Conservation (phyloP, 345 rosid genomes). For the Toxicodendron radicans region DNA sequence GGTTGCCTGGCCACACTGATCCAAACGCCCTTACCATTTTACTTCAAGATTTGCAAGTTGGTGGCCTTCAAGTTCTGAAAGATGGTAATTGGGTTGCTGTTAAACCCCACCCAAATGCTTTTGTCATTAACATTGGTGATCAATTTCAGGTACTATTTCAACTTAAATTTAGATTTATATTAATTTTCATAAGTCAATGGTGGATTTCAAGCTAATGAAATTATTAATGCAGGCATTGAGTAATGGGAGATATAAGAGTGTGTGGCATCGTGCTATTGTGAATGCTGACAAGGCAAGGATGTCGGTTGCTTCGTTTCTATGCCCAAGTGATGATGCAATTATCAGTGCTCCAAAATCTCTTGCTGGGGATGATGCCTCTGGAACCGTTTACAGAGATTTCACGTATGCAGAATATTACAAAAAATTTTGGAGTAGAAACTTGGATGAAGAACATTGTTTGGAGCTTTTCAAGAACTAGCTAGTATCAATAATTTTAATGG, state of each 20-base stretch:
- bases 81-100: constrained; percentile 77
- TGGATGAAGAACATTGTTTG: constrained; percentile 82
- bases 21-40: constrained; percentile 85
- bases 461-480: constrained; percentile 59
- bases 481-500: too few relatives aligned
- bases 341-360: constrained; percentile 61
- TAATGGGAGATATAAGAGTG: constrained; percentile 83
- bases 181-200: too few relatives aligned
- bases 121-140: constrained; percentile 87
- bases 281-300: constrained; percentile 60
- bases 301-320: constrained; percentile 78
- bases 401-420: constrained; percentile 85
- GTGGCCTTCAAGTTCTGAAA: constrained; percentile 84
- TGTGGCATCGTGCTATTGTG: constrained; percentile 81
- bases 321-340: constrained; percentile 62
- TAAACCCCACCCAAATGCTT: constrained; percentile 72
- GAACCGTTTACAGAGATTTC: constrained; percentile 64
- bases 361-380: constrained; percentile 32
- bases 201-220: neutral
- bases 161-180: too few relatives aligned
- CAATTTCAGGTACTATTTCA: constrained; percentile 62
- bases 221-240: constrained; percentile 62
- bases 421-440: constrained; percentile 84
- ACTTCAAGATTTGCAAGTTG: constrained; percentile 71
- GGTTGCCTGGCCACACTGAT: constrained; percentile 88